Percentiles rank a stretch among this genome's conserved stretches.
Evolutionary conservation across 2,329 filamentous ascomycete species (phyloP).

Genomic region (Ramularia endophylla): DNA sequence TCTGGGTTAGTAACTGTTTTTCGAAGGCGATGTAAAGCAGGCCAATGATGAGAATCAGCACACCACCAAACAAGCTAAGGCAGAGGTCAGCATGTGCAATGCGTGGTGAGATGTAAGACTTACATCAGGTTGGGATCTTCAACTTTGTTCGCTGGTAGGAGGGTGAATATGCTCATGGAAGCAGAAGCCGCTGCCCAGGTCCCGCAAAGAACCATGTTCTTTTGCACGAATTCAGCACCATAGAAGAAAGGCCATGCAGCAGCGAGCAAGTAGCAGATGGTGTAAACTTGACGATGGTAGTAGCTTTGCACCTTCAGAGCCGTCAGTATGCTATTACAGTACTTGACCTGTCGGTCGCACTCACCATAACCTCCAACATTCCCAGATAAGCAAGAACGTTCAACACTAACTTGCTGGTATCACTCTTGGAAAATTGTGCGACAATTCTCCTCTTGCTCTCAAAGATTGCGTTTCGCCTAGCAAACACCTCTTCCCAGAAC

Average conservation of each 20-base stretch:
- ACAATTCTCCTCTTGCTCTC: slow-evolving; percentile 65
- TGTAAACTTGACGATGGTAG: slow-evolving; percentile 83
- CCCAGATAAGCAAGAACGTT: slow-evolving; percentile 64
- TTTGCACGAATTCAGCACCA: slow-evolving; percentile 63
- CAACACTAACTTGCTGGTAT: slow-evolving; percentile 54
- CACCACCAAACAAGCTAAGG: slow-evolving; percentile 64
- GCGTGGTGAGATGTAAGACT: slow-evolving; percentile 25
- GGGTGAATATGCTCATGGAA: slow-evolving; percentile 83
- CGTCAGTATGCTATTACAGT: slow-evolving; percentile 6
- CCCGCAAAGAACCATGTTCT: slow-evolving; percentile 57
- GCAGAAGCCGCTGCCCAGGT: slow-evolving; percentile 74
- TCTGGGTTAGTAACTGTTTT: slow-evolving; percentile 49
- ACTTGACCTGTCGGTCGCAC: slow-evolving; percentile 19
- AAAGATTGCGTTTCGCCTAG: slow-evolving; percentile 62
- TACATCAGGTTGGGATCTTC: slow-evolving; percentile 74
- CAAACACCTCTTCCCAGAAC: slow-evolving; percentile 96
- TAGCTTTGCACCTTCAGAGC: slow-evolving; percentile 72
- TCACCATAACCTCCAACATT: slow-evolving; percentile 67
- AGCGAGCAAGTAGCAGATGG: slow-evolving; percentile 68
- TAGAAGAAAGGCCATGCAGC: slow-evolving; percentile 73
- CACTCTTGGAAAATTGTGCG: slow-evolving; percentile 56
- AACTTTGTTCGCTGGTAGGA: slow-evolving; percentile 78
- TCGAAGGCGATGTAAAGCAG: slow-evolving; percentile 76
- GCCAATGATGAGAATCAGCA: slow-evolving; percentile 70
- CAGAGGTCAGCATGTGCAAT: slow-evolving; percentile 1